Evolutionary conservation across 257 asterid species (phyloP), one percentile per base, ranked within the genome.

Genomic region (Thymus mandschuricus): DNA sequence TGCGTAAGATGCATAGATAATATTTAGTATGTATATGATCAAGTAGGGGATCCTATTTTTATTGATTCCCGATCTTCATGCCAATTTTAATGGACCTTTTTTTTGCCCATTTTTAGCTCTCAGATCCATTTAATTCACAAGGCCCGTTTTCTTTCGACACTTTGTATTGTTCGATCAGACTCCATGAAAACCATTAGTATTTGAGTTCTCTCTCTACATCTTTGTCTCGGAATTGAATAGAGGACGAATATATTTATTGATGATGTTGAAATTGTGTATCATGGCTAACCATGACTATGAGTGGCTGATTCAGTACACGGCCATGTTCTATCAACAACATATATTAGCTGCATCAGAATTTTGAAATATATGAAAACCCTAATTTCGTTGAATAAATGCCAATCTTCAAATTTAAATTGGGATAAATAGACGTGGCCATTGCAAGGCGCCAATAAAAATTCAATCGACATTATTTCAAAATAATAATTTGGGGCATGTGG

Each of bases 21-120:
- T 52, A 45, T 60, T 51, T 15, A 61, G 30, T 21, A 49, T 77
- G 57, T 60, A 60, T 60, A 61, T 45, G 63, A 29, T 55, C 45
- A 45, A 51, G 75, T 60, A 74, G 49, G 77, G 84, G 71, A 73
- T 78, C 72, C 58, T 51, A 71, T 78, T 78, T 86, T 80, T 80
- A 29, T 69, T 73, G 31, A 67, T 74, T 68, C 69, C 48, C 51
- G 28, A 55, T 64, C 68, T 55, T 78, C 71, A 40, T 70, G 49
- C 29, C 48, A 38, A 28, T 43, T 15, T 44, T 60, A 59, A 60
- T 69, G 75, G 50, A 60, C 34, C 49, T 74, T 76, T 28, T 76
- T 28, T 63, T 35, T 38, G 28, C 48, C 69, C 62, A 75, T 67
- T 76, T 69, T 66, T 10, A 46, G 60, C 45, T 65, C 44, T 41